These are phyloP conservation scores for Aspergillus cristatus DNA, from an alignment of 495 filamentous ascomycete genomes.

Conservation along the genomic window DNA sequence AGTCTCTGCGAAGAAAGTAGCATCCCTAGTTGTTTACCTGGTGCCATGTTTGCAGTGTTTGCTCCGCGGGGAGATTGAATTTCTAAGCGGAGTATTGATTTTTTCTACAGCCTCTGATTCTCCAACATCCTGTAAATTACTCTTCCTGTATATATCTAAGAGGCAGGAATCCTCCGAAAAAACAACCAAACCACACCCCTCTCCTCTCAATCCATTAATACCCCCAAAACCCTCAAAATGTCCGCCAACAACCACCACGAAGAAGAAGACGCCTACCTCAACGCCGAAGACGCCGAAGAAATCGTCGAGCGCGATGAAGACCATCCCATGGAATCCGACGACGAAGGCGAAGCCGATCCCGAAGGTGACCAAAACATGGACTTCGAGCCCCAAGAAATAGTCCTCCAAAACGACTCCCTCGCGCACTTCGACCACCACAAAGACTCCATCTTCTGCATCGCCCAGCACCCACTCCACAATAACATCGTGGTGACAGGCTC, in stretches of 20 bases:
- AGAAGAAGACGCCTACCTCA: conserved; percentile 51
- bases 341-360: conserved; percentile 22
- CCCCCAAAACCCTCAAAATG: conserved; percentile 27
- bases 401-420: conserved; percentile 77
- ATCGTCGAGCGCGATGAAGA: conserved; percentile 59
- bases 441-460: conserved; percentile 87
- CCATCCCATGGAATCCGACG: conserved; percentile 61
- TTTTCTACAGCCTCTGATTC: background rate
- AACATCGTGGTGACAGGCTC: conserved; percentile 80
- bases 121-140: too few species aligned
- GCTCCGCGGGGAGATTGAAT: conserved; percentile 29
- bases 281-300: conserved; percentile 64
- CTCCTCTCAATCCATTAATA: too few species aligned
- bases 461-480: conserved; percentile 75
- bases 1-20: too few species aligned
- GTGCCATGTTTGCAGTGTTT: conserved; percentile 31
- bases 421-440: conserved; percentile 86
- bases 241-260: conserved; percentile 38
- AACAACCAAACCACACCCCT: too few species aligned
- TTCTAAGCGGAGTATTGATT: conserved; percentile 31
- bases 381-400: conserved; percentile 61
- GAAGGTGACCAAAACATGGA: conserved; percentile 47
- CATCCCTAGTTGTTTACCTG: too few species aligned
- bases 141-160: too few species aligned
- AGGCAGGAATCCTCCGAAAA: too few species aligned